Evolutionary conservation across 805 yeast species (phyloP).

Genomic region (Candida anglica): DNA sequence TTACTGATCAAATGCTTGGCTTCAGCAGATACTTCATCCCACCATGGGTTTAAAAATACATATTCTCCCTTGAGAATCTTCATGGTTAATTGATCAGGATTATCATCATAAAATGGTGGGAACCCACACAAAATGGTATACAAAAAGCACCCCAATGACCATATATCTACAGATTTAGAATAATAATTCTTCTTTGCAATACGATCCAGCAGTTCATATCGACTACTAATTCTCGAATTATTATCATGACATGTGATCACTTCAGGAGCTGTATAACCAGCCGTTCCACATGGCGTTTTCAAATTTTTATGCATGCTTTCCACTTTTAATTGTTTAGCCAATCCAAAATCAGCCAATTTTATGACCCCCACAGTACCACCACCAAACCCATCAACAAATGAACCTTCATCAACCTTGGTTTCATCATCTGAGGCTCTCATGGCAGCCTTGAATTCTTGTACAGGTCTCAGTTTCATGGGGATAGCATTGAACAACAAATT

Average conservation of each 20-base stretch:
- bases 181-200: slow-evolving; percentile 46
- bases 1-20: slow-evolving; percentile 67
- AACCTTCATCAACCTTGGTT: slow-evolving; percentile 60
- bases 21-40: slow-evolving; percentile 74
- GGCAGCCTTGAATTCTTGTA: slow-evolving; percentile 17
- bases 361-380: slow-evolving; percentile 63
- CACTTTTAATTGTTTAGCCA: slow-evolving; percentile 54
- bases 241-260: slow-evolving; percentile 41
- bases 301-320: slow-evolving; percentile 32
- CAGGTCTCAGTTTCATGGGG: slow-evolving; percentile 37
- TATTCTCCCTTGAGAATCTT: slow-evolving; percentile 72
- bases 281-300: slow-evolving; percentile 74
- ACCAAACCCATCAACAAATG: slow-evolving; percentile 48
- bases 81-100: slow-evolving; percentile 54
- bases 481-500: slow-evolving; percentile 63
- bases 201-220: neutral
- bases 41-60: slow-evolving; percentile 79
- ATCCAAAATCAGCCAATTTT: slow-evolving; percentile 68
- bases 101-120: slow-evolving; percentile 75
- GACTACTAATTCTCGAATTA: slow-evolving; percentile 7
- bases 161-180: slow-evolving; percentile 65
- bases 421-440: slow-evolving; percentile 55
- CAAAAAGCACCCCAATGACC: slow-evolving; percentile 71
- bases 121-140: slow-evolving; percentile 69
- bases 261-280: slow-evolving; percentile 74